Conservation (phyloP, 2,329 filamentous ascomycete species). For the Didymella segeticola region DNA sequence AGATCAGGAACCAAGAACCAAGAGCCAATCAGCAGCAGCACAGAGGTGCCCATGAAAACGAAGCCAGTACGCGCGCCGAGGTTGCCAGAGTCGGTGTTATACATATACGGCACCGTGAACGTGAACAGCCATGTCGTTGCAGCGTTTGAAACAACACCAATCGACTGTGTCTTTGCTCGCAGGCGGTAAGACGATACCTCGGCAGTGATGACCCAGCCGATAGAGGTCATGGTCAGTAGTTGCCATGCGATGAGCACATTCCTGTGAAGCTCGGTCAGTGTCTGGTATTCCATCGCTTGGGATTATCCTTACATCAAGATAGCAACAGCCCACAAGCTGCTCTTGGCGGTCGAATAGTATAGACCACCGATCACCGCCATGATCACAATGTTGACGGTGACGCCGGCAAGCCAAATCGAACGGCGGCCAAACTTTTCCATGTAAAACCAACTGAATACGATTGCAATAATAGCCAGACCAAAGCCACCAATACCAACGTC, state of each 20-base stretch:
- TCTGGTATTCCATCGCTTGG: background rate
- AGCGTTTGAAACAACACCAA: slow-evolving; percentile 10
- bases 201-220: slow-evolving; percentile 12
- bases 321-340: slow-evolving; percentile 9
- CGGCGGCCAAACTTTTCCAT: slow-evolving; percentile 17
- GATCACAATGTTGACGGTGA: slow-evolving; percentile 1
- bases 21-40: slow-evolving; percentile 6
- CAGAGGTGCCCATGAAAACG: slow-evolving; percentile 36
- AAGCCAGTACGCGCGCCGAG: slow-evolving; percentile 52
- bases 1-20: slow-evolving; percentile 15
- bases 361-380: slow-evolving; percentile 10
- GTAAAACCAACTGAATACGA: slow-evolving; percentile 12
- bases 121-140: slow-evolving; percentile 10
- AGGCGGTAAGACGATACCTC: slow-evolving; percentile 9
- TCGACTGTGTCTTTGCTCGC: slow-evolving; percentile 8
- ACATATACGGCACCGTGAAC: slow-evolving; percentile 50
- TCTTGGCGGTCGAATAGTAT: slow-evolving; percentile 4
- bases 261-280: background rate
- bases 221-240: slow-evolving; percentile 10
- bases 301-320: slow-evolving; percentile 17
- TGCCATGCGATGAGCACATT: slow-evolving; percentile 16
- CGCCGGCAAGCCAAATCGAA: slow-evolving; percentile 14
- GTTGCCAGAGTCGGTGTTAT: slow-evolving; percentile 52
- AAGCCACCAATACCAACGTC: slow-evolving; percentile 17
- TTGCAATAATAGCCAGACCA: slow-evolving; percentile 12